phyloP scores from a whole-genome alignment of 768 basidiomycete genomes.

The Ramaria sp. region DNA sequence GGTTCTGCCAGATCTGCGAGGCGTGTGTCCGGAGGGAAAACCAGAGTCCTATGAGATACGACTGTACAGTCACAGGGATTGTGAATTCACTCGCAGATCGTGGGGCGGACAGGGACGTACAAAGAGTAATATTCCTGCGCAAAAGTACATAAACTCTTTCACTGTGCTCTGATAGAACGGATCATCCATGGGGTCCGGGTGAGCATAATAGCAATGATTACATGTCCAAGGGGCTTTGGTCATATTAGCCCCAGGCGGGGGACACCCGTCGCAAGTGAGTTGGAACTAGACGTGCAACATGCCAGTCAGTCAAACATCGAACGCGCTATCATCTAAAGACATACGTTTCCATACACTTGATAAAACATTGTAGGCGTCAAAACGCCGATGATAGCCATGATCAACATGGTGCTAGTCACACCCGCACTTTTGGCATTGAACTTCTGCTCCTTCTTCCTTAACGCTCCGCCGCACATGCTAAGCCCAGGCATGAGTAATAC shows the following conservation, averaged over 20 bases:
- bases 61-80: constrained; percentile 34
- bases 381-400: constrained; percentile 98
- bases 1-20: constrained; percentile 98
- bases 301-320: neutral
- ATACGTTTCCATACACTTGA: constrained; percentile 92
- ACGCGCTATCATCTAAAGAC: constrained; percentile 21
- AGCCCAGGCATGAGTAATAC: constrained; percentile 94
- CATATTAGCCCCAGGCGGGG: constrained; percentile 19
- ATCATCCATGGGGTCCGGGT: constrained; percentile 85
- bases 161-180: constrained; percentile 97
- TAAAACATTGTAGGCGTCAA: constrained; percentile 95
- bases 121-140: constrained; percentile 80
- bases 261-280: constrained; percentile 76
- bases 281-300: constrained; percentile 52
- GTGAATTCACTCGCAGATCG: neutral
- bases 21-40: constrained; percentile 98
- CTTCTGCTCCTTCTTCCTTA: constrained; percentile 87
- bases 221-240: constrained; percentile 64
- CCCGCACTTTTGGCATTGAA: constrained; percentile 99
- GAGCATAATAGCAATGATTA: constrained; percentile 87
- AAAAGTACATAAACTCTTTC: constrained; percentile 92
- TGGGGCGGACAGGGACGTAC: constrained; percentile 38
- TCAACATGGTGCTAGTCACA: constrained; percentile 98
- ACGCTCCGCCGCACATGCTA: constrained; percentile 88
- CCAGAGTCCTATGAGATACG: constrained; percentile 95